phyloP scores from a whole-genome alignment of 495 filamentous ascomycete species.

The Neohortaea acidophila region DNA sequence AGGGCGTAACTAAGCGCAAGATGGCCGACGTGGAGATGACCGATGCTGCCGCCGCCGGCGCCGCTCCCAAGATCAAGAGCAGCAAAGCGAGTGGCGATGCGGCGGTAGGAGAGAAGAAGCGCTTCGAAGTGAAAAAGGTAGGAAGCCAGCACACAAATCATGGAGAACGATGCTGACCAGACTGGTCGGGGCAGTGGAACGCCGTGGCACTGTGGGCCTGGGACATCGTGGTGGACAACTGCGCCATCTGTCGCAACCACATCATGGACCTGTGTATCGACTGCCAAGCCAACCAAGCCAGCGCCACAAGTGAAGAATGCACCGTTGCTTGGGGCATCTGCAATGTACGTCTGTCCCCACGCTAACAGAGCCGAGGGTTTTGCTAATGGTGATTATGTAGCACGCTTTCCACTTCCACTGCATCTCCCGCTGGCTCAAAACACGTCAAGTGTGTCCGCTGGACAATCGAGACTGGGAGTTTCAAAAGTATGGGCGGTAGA shows the following conservation, averaged over 20 bases:
- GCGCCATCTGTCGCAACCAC: constrained; percentile 96
- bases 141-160: too few species aligned
- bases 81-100: constrained; percentile 35
- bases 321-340: constrained; percentile 99
- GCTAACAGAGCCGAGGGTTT: not conserved
- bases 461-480: constrained; percentile 99
- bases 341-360: constrained; percentile 50
- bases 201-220: constrained; percentile 98
- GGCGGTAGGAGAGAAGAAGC: constrained; percentile 58
- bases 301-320: constrained; percentile 92
- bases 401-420: constrained; percentile 99
- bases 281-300: constrained; percentile 98
- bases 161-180: constrained; percentile 1
- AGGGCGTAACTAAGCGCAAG: too few species aligned
- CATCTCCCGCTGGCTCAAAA: constrained; percentile 98
- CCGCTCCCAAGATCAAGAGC: constrained; percentile 32
- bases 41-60: constrained; percentile 50
- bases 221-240: constrained; percentile 99
- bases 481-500: constrained; percentile 88
- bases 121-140: constrained; percentile 98
- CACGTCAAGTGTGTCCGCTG: constrained; percentile 93
- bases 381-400: constrained; percentile 31
- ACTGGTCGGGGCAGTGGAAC: constrained; percentile 57
- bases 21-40: constrained; percentile 99
- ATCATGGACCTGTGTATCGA: constrained; percentile 99